phyloP scores from a whole-genome alignment of 163 green algal genomes.

The Scenedesmus sp. region DNA sequence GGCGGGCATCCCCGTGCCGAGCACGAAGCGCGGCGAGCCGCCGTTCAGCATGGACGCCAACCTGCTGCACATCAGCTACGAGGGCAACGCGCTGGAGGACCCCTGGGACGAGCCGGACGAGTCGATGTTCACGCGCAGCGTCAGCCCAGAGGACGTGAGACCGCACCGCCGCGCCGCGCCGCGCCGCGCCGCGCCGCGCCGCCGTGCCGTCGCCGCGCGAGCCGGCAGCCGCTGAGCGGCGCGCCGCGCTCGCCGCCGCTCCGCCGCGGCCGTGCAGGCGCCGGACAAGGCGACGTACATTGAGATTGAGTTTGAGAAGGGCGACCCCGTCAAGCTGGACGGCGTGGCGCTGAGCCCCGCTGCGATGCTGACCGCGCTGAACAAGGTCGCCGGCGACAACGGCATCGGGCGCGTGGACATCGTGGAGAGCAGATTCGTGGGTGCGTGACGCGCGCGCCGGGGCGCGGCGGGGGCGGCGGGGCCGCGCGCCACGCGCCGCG shows the following conservation, averaged over 20 bases:
- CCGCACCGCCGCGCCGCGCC: too few species aligned
- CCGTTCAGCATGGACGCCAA: conserved; percentile 97
- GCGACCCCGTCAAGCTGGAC: conserved; percentile 95
- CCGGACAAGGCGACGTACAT: conserved; percentile 92
- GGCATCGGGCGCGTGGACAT: conserved; percentile 97
- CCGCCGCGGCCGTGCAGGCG: too few species aligned
- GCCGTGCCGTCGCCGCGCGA: too few species aligned
- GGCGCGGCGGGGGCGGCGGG: neutral
- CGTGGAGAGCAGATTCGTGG: conserved; percentile 97
- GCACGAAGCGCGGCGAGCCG: conserved; percentile 89
- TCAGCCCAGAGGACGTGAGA: conserved; percentile 83
- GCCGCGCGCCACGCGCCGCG: too few species aligned
- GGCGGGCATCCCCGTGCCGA: conserved; percentile 27
- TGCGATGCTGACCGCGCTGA: conserved; percentile 92
- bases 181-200: too few species aligned
- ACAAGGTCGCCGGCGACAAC: conserved; percentile 81
- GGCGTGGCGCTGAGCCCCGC: conserved; percentile 84
- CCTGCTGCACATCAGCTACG: conserved; percentile 93
- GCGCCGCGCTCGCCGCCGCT: too few species aligned
- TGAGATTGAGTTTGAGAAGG: conserved; percentile 97
- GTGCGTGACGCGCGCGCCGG: conserved; percentile 44
- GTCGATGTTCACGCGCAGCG: conserved; percentile 92
- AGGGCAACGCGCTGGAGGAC: conserved; percentile 93
- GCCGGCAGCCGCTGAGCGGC: too few species aligned
- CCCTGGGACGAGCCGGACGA: conserved; percentile 87